Percentiles rank a stretch among this genome's conserved stretches.
Conservation (phyloP, 805 yeast genomes). For the Pichia paraexigua region DNA sequence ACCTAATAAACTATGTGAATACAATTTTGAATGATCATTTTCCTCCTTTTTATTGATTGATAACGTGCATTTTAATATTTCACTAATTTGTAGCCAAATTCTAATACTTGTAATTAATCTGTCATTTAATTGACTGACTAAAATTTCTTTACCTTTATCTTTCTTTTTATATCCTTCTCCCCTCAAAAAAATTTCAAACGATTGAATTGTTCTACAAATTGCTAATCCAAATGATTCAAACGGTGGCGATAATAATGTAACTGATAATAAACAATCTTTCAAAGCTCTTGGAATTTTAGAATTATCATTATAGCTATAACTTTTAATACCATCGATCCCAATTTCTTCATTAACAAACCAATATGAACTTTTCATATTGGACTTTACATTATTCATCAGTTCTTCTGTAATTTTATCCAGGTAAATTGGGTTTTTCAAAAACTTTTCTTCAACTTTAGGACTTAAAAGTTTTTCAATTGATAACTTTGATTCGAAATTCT, state of each 20-base stretch:
- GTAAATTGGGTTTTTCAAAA: slow-evolving; percentile 4
- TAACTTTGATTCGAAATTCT: slow-evolving; percentile 10
- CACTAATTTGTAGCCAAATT: slow-evolving; percentile 31
- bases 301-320: slow-evolving; percentile 8
- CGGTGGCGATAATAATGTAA: slow-evolving; percentile 22
- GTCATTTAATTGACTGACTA: slow-evolving; percentile 52
- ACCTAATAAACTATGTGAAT: slow-evolving; percentile 26
- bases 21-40: slow-evolving; percentile 16
- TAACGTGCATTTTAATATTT: slow-evolving; percentile 18
- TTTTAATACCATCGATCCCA: slow-evolving; percentile 5
- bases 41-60: slow-evolving; percentile 17
- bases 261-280: slow-evolving; percentile 18
- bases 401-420: slow-evolving; percentile 17
- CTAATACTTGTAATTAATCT: slow-evolving; percentile 55
- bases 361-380: slow-evolving; percentile 18
- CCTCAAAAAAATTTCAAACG: slow-evolving; percentile 58
- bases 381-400: slow-evolving; percentile 16
- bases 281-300: slow-evolving; percentile 20
- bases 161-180: slow-evolving; percentile 32
- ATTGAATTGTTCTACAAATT: slow-evolving; percentile 50
- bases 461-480: slow-evolving; percentile 1
- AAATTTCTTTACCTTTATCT: slow-evolving; percentile 24
- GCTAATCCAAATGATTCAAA: slow-evolving; percentile 25
- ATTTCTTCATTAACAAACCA: slow-evolving; percentile 23
- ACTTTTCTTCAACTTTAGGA: slow-evolving; percentile 7